phyloP scores from a whole-genome alignment of 805 yeast species.

The Lipomyces lipofer region DNA sequence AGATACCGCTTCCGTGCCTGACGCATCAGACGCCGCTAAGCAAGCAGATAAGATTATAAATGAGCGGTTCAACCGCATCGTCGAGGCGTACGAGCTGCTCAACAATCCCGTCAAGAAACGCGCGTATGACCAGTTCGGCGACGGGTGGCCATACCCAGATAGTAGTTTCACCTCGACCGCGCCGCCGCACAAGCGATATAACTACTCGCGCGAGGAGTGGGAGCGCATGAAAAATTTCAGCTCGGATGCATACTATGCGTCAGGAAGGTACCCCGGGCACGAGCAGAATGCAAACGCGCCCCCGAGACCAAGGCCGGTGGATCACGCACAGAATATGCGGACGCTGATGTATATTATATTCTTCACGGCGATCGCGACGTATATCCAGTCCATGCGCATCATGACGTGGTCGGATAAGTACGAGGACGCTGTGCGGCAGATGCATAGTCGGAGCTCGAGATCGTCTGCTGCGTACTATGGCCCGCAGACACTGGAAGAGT shows the following conservation, averaged over 20 bases:
- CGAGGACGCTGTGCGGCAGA: constrained; percentile 1
- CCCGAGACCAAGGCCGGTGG: constrained; percentile 16
- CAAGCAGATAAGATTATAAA: constrained; percentile 29
- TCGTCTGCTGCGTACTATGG: too few relatives aligned
- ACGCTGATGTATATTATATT: constrained; percentile 24
- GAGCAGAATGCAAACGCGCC: constrained; percentile 12
- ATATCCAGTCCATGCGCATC: constrained; percentile 19
- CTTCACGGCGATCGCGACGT: constrained; percentile 12
- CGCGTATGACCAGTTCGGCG: constrained; percentile 49
- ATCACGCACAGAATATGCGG: constrained; percentile 23
- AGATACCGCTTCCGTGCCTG: constrained; percentile 48
- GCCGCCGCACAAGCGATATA: constrained; percentile 6
- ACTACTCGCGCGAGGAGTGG: constrained; percentile 10
- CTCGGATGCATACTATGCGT: constrained; percentile 13
- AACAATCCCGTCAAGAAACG: constrained; percentile 47
- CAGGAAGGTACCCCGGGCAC: constrained; percentile 12
- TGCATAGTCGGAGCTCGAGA: too few relatives aligned
- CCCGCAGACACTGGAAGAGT: too few relatives aligned
- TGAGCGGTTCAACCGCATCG: constrained; percentile 56
- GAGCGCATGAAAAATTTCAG: constrained; percentile 14
- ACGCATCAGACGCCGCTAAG: constrained; percentile 41
- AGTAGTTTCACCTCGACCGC: neutral
- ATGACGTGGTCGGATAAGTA: constrained; percentile 23
- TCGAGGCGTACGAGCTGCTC: constrained; percentile 61
- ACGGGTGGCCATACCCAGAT: constrained; percentile 32